Evolutionary conservation across 768 basidiomycete genomes (phyloP).

Genomic region (Calocybe indica): DNA sequence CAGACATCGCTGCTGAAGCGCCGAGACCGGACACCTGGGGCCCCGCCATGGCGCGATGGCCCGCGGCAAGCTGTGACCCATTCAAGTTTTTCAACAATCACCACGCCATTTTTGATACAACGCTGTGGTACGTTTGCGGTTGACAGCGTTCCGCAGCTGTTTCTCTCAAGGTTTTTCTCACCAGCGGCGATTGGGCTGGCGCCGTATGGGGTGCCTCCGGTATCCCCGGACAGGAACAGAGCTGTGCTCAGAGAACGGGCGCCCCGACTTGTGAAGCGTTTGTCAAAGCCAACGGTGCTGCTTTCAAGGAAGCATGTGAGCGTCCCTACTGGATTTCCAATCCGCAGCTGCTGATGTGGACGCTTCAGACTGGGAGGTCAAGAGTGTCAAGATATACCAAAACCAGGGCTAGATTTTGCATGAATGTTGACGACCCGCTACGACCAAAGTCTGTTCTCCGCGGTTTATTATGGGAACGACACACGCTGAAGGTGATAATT

Average conservation of each 20-base stretch:
- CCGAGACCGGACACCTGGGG: slow-evolving; percentile 80
- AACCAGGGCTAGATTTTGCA: slow-evolving; percentile 4
- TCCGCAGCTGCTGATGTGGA: neutral
- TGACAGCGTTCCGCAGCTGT: neutral
- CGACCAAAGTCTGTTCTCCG: no score
- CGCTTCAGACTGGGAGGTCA: slow-evolving; percentile 73
- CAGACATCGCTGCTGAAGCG: slow-evolving; percentile 66
- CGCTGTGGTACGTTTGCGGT: slow-evolving; percentile 52
- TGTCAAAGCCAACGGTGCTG: slow-evolving; percentile 63
- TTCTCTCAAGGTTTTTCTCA: slow-evolving; percentile 3
- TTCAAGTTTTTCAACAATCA: slow-evolving; percentile 76
- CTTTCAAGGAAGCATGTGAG: slow-evolving; percentile 77
- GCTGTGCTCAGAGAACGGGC: slow-evolving; percentile 81
- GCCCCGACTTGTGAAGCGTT: slow-evolving; percentile 76
- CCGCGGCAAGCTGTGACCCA: slow-evolving; percentile 68
- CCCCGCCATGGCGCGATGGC: slow-evolving; percentile 71
- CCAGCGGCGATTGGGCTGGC: slow-evolving; percentile 87
- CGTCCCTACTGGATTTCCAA: slow-evolving; percentile 10
- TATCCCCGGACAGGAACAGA: slow-evolving; percentile 79
- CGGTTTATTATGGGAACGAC: no score
- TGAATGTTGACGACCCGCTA: no score
- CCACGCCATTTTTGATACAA: slow-evolving; percentile 79
- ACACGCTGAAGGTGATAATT: no score
- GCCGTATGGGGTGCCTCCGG: slow-evolving; percentile 69
- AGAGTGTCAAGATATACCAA: slow-evolving; percentile 70